phyloP scores from a whole-genome alignment of 2,329 filamentous ascomycete genomes.

The Emericellopsis cladophorae region DNA sequence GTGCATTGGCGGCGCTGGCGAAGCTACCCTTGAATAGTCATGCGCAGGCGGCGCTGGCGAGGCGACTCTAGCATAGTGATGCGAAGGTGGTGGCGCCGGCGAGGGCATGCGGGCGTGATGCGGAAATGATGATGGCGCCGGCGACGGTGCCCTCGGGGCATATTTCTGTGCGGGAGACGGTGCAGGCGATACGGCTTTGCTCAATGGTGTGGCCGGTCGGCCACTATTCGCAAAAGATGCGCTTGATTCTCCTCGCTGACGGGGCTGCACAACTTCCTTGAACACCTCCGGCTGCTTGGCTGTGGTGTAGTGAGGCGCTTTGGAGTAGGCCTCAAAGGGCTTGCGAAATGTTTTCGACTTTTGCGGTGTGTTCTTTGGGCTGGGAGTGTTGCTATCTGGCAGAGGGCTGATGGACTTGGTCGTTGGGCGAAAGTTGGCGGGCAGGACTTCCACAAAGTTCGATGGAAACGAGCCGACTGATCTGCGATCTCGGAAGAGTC shows the following conservation, averaged over 20 bases:
- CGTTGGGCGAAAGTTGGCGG: constrained; percentile 71
- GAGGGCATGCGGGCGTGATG: constrained; percentile 16
- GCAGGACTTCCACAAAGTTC: constrained; percentile 89
- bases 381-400: constrained; percentile 40
- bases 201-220: constrained; percentile 9
- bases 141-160: constrained; percentile 21
- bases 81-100: constrained; percentile 17
- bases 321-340: constrained; percentile 54
- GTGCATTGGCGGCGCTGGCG: constrained; percentile 18
- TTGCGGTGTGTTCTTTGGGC: constrained; percentile 39
- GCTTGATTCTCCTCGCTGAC: constrained; percentile 25
- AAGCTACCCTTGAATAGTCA: constrained; percentile 16
- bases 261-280: constrained; percentile 26
- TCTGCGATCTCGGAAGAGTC: constrained; percentile 76
- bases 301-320: constrained; percentile 53
- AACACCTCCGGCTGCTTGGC: constrained; percentile 48
- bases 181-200: constrained; percentile 14
- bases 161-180: constrained; percentile 13
- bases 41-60: constrained; percentile 12
- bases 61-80: constrained; percentile 13
- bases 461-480: constrained; percentile 91
- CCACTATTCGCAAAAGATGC: constrained; percentile 18
- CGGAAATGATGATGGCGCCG: constrained; percentile 10
- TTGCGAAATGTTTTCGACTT: constrained; percentile 54
- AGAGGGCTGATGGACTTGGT: constrained; percentile 48